Conservation (phyloP, 2,329 filamentous ascomycete species). For the Clonostachys sp. region DNA sequence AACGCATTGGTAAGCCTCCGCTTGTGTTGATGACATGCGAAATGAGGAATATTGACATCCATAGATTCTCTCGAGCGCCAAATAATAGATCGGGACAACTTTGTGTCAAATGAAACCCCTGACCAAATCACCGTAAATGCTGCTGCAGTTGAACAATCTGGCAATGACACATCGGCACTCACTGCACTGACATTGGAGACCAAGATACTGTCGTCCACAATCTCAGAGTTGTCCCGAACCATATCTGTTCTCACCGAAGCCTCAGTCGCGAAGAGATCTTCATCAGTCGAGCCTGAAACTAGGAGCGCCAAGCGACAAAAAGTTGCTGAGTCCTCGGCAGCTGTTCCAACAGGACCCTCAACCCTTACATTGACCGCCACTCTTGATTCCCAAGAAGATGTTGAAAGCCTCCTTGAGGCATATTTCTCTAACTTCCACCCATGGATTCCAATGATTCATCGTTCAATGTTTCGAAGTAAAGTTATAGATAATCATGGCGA, state of each 20-base stretch:
- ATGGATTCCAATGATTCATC: constrained; percentile 31
- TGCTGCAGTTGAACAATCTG: too few species aligned
- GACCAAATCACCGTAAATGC: too few species aligned
- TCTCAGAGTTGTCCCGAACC: too few species aligned
- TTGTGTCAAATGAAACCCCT: too few species aligned
- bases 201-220: too few species aligned
- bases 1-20: constrained; percentile 9
- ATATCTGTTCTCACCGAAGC: too few species aligned
- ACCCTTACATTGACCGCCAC: constrained; percentile 13
- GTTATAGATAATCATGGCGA: constrained; percentile 14
- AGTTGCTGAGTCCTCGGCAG: constrained; percentile 8
- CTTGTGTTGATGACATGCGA: background rate
- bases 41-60: background rate
- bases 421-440: constrained; percentile 32
- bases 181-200: too few species aligned
- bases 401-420: constrained; percentile 12
- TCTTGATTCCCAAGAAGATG: constrained; percentile 4
- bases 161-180: too few species aligned
- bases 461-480: constrained; percentile 16
- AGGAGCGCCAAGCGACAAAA: constrained; percentile 12
- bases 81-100: too few species aligned
- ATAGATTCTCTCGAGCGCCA: background rate
- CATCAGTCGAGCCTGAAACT: constrained; percentile 5
- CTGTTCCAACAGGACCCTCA: constrained; percentile 9
- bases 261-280: too few species aligned